Conservation (phyloP, 441 rosid species). For the Erysimum cheiri region DNA sequence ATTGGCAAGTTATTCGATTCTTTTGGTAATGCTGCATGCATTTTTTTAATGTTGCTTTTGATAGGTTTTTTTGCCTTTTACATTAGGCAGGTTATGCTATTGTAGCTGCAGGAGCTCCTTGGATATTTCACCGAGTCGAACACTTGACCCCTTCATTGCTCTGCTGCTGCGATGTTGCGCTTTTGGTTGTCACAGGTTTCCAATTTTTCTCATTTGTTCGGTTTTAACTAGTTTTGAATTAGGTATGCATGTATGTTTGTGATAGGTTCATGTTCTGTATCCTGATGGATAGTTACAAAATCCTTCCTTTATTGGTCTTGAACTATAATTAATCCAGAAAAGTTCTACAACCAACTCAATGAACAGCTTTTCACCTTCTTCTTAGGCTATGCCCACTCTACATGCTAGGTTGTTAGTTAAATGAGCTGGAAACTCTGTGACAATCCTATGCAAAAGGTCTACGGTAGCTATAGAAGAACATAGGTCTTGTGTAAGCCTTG, state of each 20-base stretch:
- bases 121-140: constrained; percentile 57
- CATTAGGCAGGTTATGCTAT: constrained; percentile 81
- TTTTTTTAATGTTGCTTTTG: constrained; percentile 20
- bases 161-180: constrained; percentile 75
- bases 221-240: not conserved
- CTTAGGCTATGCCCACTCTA: not conserved
- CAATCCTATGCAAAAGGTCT: not conserved
- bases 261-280: constrained; percentile 2
- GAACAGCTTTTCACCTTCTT: constrained; percentile 1
- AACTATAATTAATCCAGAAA: no score
- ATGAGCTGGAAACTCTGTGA: not conserved
- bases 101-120: constrained; percentile 74
- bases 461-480: not conserved
- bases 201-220: not conserved
- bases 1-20: constrained; percentile 38
- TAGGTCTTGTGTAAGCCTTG: not conserved
- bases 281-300: not conserved
- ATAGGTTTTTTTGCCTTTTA: constrained; percentile 21
- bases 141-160: constrained; percentile 61
- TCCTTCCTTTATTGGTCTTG: not conserved
- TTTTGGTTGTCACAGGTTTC: constrained; percentile 76
- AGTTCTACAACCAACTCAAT: not conserved
- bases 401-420: constrained; percentile 14
- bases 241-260: not conserved
- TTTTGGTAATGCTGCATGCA: not conserved